Evolutionary conservation across 163 green algal genomes (phyloP).

Genomic region (Scenedesmus sp.): DNA sequence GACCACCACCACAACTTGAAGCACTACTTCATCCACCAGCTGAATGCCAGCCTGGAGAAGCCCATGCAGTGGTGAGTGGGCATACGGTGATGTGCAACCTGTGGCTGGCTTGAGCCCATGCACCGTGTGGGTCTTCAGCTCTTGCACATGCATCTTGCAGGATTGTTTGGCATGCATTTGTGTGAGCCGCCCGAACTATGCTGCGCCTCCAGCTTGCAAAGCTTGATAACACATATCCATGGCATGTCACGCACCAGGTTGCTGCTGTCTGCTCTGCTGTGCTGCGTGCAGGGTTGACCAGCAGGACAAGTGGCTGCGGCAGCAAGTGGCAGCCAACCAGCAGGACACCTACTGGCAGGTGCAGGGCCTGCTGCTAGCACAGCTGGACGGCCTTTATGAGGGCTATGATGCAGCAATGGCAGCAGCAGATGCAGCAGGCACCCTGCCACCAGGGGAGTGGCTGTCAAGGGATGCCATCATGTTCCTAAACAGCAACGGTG

Average conservation of each 20-base stretch:
- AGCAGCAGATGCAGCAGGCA: conserved; percentile 12
- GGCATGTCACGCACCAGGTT: not conserved
- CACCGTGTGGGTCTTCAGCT: not conserved
- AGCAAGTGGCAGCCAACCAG: conserved; percentile 49
- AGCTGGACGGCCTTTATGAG: conserved; percentile 76
- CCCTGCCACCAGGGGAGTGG: not conserved
- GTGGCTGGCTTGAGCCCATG: not conserved
- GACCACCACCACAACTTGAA: conserved; percentile 77
- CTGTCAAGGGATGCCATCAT: conserved; percentile 67
- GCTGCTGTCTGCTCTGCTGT: not conserved
- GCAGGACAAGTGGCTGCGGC: conserved; percentile 67
- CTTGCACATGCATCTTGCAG: no score
- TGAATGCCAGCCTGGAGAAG: conserved; percentile 68
- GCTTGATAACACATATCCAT: not conserved
- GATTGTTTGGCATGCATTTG: no score
- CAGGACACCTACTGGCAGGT: conserved; percentile 54
- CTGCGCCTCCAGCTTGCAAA: not conserved
- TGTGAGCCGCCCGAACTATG: no score
- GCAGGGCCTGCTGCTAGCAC: conserved; percentile 66
- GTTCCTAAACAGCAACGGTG: conserved; percentile 78
- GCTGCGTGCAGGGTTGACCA: conserved; percentile 49
- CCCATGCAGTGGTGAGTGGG: conserved; percentile 69
- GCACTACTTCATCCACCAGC: conserved; percentile 69
- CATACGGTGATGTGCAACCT: not conserved
- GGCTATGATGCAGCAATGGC: conserved; percentile 67